Base-by-base conservation (phyloP, 805 yeast species). In the Tetrapisispora arboricola region DNA sequence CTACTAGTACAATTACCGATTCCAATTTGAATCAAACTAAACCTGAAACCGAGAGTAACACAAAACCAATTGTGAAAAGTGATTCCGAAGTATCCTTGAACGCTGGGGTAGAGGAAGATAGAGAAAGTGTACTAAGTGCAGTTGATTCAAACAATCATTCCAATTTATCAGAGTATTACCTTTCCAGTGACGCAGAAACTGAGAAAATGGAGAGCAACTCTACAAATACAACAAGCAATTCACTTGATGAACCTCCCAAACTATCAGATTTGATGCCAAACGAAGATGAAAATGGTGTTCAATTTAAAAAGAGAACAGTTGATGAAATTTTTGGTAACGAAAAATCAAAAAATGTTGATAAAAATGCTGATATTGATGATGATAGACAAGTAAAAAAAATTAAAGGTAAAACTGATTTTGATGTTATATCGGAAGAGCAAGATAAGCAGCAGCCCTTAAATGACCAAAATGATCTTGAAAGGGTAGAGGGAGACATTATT, bases 181-280 rank as follows among this genome's bases (percentile, higher is more conserved):
- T 58, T 24, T 54, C 62, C 11, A 80, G 92, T 13, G 96, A 87
- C 61, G 95, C 92, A 15, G 96, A 87, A 57, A 87, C 96, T 0
- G 96, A 87, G 55, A 80, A 76, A 51, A 76, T 86, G 84, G 90
- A 77, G 33, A 96, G 85, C 56, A 86, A 95, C 0, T 95, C 84
- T 83, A 88, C 77, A 34, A 55, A 63, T 46, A 57, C 63, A 44
- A 50, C 43, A 2, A 43, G 49, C 40, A 43, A 44, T n/a, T 35
- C 42, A 29, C 24, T 47, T 12, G 49, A 45, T 28, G 27, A 34
- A 4, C 47, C 48, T 15, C 56, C 54, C 15, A 53, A 44, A 22
- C 38, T 55, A 12, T 43, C 51, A 20, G 53, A 53, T 21, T 44
- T 49, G 35, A 49, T 52, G 1, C 42, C 41, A 4, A 41, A 40